Conservation (phyloP, 805 yeast species). For the Metschnikowia sp. region DNA sequence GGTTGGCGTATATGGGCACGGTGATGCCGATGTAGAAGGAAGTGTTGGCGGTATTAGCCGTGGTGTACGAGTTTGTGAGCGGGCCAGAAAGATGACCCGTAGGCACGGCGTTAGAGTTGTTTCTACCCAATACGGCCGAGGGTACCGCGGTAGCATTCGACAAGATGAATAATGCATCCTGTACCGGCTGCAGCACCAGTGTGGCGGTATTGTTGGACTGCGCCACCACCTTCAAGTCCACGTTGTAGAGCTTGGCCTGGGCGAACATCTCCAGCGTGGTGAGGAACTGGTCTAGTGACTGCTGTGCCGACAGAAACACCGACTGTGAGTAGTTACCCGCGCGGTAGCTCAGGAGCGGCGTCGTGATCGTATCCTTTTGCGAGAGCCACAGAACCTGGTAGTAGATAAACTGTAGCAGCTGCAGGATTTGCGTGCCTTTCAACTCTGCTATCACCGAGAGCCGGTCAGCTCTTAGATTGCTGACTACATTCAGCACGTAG, state of each 20-base stretch:
- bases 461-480: slow-evolving; percentile 63
- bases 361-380: slow-evolving; percentile 56
- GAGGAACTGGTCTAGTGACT: slow-evolving; percentile 55
- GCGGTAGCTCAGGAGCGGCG: slow-evolving; percentile 56
- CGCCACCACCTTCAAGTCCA: slow-evolving; percentile 48
- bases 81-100: slow-evolving; percentile 62
- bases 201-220: slow-evolving; percentile 27
- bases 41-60: slow-evolving; percentile 14
- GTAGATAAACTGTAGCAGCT: slow-evolving; percentile 57
- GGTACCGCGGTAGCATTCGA: slow-evolving; percentile 45
- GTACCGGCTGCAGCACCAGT: slow-evolving; percentile 24
- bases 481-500: slow-evolving; percentile 63
- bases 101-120: slow-evolving; percentile 12
- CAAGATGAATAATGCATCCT: slow-evolving; percentile 48
- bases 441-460: slow-evolving; percentile 75
- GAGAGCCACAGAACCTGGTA: slow-evolving; percentile 69
- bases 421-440: slow-evolving; percentile 75
- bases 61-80: slow-evolving; percentile 33
- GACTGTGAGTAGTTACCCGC: slow-evolving; percentile 67
- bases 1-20: slow-evolving; percentile 67
- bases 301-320: slow-evolving; percentile 41
- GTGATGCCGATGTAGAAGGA: slow-evolving; percentile 69
- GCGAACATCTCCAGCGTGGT: slow-evolving; percentile 61
- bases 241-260: slow-evolving; percentile 65
- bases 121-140: slow-evolving; percentile 28